Percentiles rank a stretch among this genome's conserved stretches.
These are phyloP conservation scores for Elsinoe necatrix DNA, from an alignment of 2,329 filamentous ascomycete species.

Conservation along the genomic window DNA sequence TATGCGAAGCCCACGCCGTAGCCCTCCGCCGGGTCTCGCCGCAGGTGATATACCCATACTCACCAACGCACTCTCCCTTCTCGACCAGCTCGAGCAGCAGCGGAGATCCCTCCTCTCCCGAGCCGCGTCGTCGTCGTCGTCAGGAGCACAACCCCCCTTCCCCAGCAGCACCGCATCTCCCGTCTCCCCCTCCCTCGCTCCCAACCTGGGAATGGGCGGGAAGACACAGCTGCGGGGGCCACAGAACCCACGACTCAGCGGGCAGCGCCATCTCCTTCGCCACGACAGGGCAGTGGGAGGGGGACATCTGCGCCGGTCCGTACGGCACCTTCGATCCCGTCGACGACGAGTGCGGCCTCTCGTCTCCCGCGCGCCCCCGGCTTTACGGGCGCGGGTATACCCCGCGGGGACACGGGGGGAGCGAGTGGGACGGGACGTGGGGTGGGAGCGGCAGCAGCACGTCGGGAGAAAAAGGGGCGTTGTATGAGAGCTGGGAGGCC, in stretches of 20 bases:
- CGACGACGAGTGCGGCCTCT: no score
- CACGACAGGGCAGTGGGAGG: background rate
- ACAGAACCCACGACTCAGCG: background rate
- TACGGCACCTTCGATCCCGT: background rate
- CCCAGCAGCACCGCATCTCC: no score
- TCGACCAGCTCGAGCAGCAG: background rate
- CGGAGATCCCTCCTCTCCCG: background rate
- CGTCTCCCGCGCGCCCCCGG: no score
- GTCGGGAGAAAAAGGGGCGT: background rate
- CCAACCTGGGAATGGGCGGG: no score
- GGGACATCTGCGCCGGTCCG: background rate
- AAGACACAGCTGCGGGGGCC: background rate
- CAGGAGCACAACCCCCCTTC: no score
- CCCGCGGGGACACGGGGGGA: no score
- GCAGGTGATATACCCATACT: background rate
- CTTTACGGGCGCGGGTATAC: no score
- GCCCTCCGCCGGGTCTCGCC: background rate
- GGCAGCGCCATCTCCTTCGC: background rate
- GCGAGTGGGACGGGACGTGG: background rate
- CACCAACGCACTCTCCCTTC: background rate
- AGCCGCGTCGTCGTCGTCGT: no score
- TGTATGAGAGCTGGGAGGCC: background rate
- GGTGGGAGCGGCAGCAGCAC: background rate
- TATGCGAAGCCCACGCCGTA: background rate
- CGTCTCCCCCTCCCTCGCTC: no score